Conservation (phyloP, 208 protist species). For the Crithidia brevicula region DNA sequence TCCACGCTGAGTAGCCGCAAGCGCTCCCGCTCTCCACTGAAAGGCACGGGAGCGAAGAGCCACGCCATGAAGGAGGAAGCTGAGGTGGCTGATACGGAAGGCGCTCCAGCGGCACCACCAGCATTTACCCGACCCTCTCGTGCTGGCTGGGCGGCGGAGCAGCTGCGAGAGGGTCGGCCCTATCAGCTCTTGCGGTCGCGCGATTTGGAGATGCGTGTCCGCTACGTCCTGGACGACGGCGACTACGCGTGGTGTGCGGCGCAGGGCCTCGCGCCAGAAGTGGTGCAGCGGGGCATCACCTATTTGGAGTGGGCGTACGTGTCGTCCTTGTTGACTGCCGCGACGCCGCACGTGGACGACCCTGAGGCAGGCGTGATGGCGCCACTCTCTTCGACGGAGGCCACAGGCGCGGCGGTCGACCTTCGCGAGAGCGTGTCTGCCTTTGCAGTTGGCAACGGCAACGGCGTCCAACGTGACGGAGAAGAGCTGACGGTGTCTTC, state of each 20-base stretch:
- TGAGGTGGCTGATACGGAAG: background rate
- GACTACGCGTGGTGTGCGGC: slow-evolving; percentile 73
- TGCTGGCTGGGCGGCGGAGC: slow-evolving; percentile 38
- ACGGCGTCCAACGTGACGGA: background rate
- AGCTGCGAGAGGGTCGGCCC: slow-evolving; percentile 34
- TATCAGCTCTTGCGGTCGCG: slow-evolving; percentile 50
- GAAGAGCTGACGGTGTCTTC: background rate
- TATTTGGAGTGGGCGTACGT: slow-evolving; percentile 74
- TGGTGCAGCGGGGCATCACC: slow-evolving; percentile 59
- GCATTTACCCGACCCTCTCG: slow-evolving; percentile 21
- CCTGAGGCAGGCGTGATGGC: background rate
- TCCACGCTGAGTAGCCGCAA: slow-evolving; percentile 8
- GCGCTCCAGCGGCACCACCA: background rate
- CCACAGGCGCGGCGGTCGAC: too few relatives aligned
- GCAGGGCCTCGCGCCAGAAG: slow-evolving; percentile 30
- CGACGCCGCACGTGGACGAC: slow-evolving; percentile 9
- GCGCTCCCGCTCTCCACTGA: slow-evolving; percentile 11
- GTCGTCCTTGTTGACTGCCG: slow-evolving; percentile 35
- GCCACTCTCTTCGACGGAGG: background rate
- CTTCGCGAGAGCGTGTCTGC: background rate
- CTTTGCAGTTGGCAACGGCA: background rate
- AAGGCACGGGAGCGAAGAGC: background rate
- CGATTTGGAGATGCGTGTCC: slow-evolving; percentile 52
- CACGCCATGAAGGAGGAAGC: slow-evolving; percentile 13
- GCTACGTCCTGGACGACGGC: slow-evolving; percentile 68